Evolutionary conservation across 768 basidiomycete genomes (phyloP).

Genomic region (Asterophora parasitica): DNA sequence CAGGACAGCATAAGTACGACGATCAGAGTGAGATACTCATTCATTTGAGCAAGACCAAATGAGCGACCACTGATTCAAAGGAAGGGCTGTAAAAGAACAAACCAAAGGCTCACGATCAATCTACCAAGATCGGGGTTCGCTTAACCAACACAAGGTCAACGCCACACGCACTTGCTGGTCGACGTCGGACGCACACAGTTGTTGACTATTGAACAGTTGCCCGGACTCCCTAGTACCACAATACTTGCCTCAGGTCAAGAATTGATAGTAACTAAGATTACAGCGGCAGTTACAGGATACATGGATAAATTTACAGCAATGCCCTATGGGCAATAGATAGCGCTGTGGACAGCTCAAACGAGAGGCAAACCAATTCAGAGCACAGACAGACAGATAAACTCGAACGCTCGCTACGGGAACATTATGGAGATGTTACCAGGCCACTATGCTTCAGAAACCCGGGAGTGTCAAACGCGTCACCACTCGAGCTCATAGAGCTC

Average conservation of each 20-base stretch:
- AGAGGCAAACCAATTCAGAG: not conserved
- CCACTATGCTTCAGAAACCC: constrained; percentile 33
- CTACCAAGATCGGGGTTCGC: constrained; percentile 3
- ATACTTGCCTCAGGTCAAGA: constrained; percentile 1
- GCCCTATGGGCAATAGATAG: constrained; percentile 3
- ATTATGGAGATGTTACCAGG: constrained; percentile 32
- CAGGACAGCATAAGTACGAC: too few relatives aligned
- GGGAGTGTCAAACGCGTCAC: constrained; percentile 21
- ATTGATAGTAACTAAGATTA: not conserved
- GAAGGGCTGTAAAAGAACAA: constrained; percentile 17
- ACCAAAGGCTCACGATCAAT: constrained; percentile 14
- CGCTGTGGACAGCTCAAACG: not conserved
- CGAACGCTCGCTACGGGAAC: constrained; percentile 27
- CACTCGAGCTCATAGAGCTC: constrained; percentile 13
- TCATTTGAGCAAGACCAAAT: constrained; percentile 14
- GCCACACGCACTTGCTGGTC: not conserved
- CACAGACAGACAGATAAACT: not conserved
- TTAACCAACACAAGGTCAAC: constrained; percentile 5
- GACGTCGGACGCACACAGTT: too few relatives aligned
- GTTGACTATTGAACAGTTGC: not conserved
- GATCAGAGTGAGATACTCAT: not conserved
- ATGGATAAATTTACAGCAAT: not conserved
- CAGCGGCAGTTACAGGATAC: not conserved
- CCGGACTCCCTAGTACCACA: constrained; percentile 3
- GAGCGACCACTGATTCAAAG: constrained; percentile 6